Evolutionary conservation across 495 filamentous ascomycete genomes (phyloP), one percentile per base, ranked within the genome.

Genomic region (Lepidopterella palustris): DNA sequence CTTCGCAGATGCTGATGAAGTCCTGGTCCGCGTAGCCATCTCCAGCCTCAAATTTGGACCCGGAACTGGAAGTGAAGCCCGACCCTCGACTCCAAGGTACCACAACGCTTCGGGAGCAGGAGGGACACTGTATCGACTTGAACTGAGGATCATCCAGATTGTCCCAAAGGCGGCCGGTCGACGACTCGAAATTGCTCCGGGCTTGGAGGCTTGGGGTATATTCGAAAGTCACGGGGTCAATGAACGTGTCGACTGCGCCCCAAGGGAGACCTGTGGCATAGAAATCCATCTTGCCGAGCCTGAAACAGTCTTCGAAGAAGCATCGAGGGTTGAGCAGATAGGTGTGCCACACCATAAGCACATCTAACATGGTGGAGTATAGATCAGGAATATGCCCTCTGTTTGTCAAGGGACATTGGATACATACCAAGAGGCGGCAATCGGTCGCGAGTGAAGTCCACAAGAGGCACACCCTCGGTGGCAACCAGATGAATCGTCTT

Each of bases 311-410:
- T 64, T 95, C 89, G 1, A 89, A 79, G 67, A 84, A 95, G 53
- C 77, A 76, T 26, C 87, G 77, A 0, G 90, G 90, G 61, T 92
- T 93, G 1, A 95, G 80, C 84, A 90, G 85, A 62, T 88, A 87
- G 1, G 87, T 76, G 71, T 95, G 90, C 89, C 87, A 92, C 0
- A 93, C 88, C 88, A 95, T 89, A 48, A 95, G 71, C 2, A 95
- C 84, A 69, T 95, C 89, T 84, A 66, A 1, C 21, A 26, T 63
- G 35, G 6, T 25, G 24, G 21, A 24, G 5, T 50, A 24, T 25
- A 24, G 10, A 13, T 3, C 21, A 1, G 18, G 18, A 4, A 49
- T 24, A 2, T 50, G 6, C 18, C 45, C 1, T 49, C 15, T 21
- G 11, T 49, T 11, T 4, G 35, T 3, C 13, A 24, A 9, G 15